phyloP scores from a whole-genome alignment of 2,329 filamentous ascomycete species.

The Fusarium musae region DNA sequence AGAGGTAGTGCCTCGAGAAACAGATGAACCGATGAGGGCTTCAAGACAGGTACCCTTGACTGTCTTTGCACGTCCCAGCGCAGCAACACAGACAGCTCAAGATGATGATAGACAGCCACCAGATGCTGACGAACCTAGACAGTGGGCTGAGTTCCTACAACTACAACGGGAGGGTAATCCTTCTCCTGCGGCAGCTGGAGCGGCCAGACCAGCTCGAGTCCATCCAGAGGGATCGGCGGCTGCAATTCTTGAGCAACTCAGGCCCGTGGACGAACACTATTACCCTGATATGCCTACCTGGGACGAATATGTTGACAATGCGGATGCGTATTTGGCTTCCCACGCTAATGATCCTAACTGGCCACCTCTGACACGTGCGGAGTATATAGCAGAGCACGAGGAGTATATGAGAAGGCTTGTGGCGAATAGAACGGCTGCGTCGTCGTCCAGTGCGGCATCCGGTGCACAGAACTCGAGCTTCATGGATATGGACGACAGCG shows the following conservation, averaged over 20 bases:
- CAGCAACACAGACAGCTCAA: not conserved
- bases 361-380: not conserved
- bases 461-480: not conserved
- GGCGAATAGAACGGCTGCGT: not conserved
- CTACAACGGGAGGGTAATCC: not conserved
- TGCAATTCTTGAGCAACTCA: not conserved
- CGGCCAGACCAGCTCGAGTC: not conserved
- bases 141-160: not conserved
- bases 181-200: not conserved
- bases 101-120: not conserved
- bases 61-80: not conserved
- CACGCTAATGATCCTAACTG: not conserved
- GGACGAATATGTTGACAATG: not conserved
- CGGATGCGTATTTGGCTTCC: not conserved
- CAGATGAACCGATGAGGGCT: not conserved
- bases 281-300: not conserved
- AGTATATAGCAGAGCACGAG: not conserved
- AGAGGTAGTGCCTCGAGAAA: too few relatives aligned
- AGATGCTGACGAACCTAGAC: not conserved
- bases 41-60: too few relatives aligned
- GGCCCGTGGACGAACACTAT: not conserved
- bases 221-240: not conserved
- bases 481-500: not conserved
- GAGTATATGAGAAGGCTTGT: not conserved
- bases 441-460: not conserved